Conservation (phyloP, 208 protist genomes). For the Phytomonas francai region DNA sequence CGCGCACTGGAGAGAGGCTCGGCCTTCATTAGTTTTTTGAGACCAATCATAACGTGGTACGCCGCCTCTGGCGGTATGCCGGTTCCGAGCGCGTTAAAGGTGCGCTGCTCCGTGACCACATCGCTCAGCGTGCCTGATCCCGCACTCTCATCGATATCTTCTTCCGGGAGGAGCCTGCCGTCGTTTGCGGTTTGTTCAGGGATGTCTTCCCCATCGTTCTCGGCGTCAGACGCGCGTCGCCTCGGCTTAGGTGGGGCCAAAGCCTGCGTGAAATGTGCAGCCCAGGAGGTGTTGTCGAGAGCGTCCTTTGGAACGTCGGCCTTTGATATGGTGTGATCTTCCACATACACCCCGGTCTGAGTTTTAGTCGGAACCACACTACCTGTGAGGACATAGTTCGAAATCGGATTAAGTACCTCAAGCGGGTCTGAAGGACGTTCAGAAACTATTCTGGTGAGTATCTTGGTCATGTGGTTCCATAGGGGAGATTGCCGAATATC, state of each 20-base stretch:
- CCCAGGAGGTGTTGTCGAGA: slow-evolving; percentile 64
- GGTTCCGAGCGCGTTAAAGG: slow-evolving; percentile 77
- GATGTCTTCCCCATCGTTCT: slow-evolving; percentile 43
- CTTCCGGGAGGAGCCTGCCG: slow-evolving; percentile 13
- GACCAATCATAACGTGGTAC: slow-evolving; percentile 78
- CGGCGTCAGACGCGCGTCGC: slow-evolving; percentile 53
- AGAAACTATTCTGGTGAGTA: slow-evolving; percentile 63
- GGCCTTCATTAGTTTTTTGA: slow-evolving; percentile 74
- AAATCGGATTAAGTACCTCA: slow-evolving; percentile 61
- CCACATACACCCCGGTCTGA: slow-evolving; percentile 38
- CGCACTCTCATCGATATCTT: slow-evolving; percentile 33
- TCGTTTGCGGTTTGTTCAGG: slow-evolving; percentile 11
- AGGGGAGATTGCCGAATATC: slow-evolving; percentile 62
- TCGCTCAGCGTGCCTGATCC: slow-evolving; percentile 68
- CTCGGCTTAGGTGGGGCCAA: slow-evolving; percentile 62
- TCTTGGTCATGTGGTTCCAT: slow-evolving; percentile 82
- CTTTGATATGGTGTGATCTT: slow-evolving; percentile 42
- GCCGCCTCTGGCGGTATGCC: slow-evolving; percentile 72
- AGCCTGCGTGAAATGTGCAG: slow-evolving; percentile 54
- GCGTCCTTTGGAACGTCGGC: slow-evolving; percentile 51
- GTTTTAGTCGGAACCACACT: slow-evolving; percentile 51
- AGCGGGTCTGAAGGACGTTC: slow-evolving; percentile 61
- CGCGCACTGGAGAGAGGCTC: slow-evolving; percentile 78
- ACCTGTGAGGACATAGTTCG: slow-evolving; percentile 61
- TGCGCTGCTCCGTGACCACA: slow-evolving; percentile 69